phyloP scores from a whole-genome alignment of 495 filamentous ascomycete genomes.

The Melanomma pulvis-pyrius region DNA sequence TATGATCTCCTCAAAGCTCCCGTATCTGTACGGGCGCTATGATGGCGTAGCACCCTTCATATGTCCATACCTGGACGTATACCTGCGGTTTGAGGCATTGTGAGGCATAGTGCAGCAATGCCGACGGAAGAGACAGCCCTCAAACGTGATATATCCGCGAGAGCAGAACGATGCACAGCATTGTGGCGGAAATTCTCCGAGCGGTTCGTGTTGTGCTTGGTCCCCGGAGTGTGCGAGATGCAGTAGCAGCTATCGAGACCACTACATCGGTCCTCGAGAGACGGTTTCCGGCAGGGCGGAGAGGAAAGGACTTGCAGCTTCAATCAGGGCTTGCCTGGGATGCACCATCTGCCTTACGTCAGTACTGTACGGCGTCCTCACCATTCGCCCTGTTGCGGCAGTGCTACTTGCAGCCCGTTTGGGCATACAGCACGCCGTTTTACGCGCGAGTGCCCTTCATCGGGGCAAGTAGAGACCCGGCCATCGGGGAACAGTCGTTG shows the following conservation, averaged over 20 bases:
- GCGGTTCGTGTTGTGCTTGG: not conserved
- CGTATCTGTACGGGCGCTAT: not conserved
- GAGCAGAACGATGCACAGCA: not conserved
- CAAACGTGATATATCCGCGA: not conserved
- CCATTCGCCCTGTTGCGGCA: not conserved
- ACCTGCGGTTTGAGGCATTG: not conserved
- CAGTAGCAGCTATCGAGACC: not conserved
- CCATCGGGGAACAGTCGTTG: not conserved
- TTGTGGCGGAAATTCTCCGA: not conserved
- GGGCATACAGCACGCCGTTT: not conserved
- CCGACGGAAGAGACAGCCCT: not conserved
- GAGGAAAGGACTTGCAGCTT: not conserved
- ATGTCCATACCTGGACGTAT: not conserved
- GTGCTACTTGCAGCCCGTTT: not conserved
- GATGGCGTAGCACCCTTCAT: not conserved
- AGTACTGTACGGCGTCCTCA: not conserved
- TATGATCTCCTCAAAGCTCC: not conserved
- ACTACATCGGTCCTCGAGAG: not conserved
- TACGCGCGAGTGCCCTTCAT: not conserved
- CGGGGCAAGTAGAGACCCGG: not conserved
- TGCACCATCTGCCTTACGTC: constrained; percentile 1
- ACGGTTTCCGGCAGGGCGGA: not conserved
- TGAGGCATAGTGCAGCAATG: not conserved
- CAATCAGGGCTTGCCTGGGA: not conserved
- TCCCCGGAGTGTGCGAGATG: not conserved